Percentiles rank a stretch among this genome's conserved stretches.
These are phyloP conservation scores for Vicia faba DNA, from an alignment of 306 rosid species.

Conservation along the genomic window DNA sequence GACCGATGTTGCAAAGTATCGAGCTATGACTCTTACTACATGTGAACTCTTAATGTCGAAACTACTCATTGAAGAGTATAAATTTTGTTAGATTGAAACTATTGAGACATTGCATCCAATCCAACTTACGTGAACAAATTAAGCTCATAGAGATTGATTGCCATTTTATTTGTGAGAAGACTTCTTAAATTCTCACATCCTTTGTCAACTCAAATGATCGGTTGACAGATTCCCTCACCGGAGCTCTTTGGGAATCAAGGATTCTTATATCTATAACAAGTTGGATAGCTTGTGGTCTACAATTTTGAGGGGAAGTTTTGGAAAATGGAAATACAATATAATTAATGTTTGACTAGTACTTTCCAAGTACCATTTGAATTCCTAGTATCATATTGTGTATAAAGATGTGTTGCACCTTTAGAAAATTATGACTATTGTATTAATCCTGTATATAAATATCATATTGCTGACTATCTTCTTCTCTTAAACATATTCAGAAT, in stretches of 20 bases:
- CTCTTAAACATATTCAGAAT: neutral
- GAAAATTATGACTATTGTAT: neutral
- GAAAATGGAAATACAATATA: neutral
- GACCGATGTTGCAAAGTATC: neutral
- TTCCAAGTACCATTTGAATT: constrained; percentile 2
- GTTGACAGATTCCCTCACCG: neutral
- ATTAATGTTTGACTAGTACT: neutral
- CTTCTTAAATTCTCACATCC: neutral
- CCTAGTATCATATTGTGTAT: neutral
- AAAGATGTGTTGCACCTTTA: neutral
- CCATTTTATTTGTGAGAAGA: constrained; percentile 11
- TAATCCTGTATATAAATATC: neutral
- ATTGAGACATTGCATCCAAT: neutral
- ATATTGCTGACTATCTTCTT: neutral
- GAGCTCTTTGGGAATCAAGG: neutral
- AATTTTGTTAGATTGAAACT: constrained; percentile 9
- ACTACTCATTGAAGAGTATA: constrained; percentile 6
- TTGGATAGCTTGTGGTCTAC: neutral
- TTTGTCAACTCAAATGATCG: constrained; percentile 10
- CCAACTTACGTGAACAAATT: neutral
- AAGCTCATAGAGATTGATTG: constrained; percentile 16
- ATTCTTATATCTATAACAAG: neutral
- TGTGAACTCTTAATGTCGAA: neutral
- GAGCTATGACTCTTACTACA: neutral
- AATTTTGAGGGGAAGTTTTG: neutral